Base-by-base conservation (phyloP, 2,329 filamentous ascomycete genomes). In the Orbilia blumenaviensis region DNA sequence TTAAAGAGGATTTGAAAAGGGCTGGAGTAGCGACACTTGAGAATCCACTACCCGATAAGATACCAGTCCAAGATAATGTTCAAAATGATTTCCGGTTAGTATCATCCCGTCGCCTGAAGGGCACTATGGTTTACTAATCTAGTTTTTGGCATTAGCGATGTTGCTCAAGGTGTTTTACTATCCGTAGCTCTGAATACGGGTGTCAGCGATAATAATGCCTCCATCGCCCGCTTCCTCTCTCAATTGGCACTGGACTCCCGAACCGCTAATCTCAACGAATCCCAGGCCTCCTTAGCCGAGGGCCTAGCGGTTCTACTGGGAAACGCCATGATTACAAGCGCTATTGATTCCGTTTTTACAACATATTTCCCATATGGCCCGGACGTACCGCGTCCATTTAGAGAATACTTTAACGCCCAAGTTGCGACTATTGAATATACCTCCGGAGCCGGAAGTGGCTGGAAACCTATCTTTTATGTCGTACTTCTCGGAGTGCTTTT, bases 281-380 rank as follows among this genome's bases (percentile, higher is more conserved):
- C 82, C 0, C 81, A 89, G 0, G 92, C 92, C 0, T 92, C 89
- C 1, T 85, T 92, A 14, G 89, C 88, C 0, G 92, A 95, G 82
- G 89, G 89, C 0, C 81, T 95, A 0, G 90, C 91, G 0, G 90
- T 92, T 0, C 86, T 93, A 79, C 86, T 88, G 0, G 88, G 88
- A 2, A 89, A 87, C 34, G 92, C 90, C 0, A 82, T 93, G 0
- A 85, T 93, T 6, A 84, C 89, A 38, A 86, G 87, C 7, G 83
- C 88, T 1, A 82, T 87, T 6, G 85, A 88, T 68, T 83, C 89
- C 0, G 89, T 90, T 0, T 92, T 90, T 79, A 84, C 85, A 0
- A 87, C 88, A 38, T 85, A 82, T 63, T 91, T 87, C 85, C 82
- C 83, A 9, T 86, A 87, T 78, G 85, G 85, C 0, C 7, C 16